Evolutionary conservation across 345 rosid species (phyloP), one percentile per base, ranked within the genome.

Genomic region (Streptanthus diversifolius): DNA sequence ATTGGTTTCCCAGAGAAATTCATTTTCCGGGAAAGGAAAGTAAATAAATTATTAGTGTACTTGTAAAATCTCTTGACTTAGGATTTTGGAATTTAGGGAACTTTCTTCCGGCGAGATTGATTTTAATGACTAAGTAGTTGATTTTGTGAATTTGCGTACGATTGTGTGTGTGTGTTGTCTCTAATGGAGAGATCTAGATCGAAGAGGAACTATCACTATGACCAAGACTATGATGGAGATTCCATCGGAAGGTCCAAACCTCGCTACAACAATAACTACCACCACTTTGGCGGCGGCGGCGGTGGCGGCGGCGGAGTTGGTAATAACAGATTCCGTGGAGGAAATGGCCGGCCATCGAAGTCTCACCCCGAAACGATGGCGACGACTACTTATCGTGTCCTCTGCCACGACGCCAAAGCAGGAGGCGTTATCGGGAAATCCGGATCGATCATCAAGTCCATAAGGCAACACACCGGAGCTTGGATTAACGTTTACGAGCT

Each of bases 401-500:
- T 95, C 48, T 95, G 99, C 67, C 97, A 83, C 64, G 99, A 92
- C 41, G 76, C 86, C 77, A 92, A 90, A 81, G 97, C 91, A n/a
- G 99, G 99, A 0, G 97, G 99, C 10, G 99, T 95, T 3, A 95
- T 95, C 21, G 99, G 99, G 15, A 95, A 95, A 82, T 86, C 98
- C 13, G 99, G 99, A 12, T 80, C 90, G 41, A 90, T 95, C 11
- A 95, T 95, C 76, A 95, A 92, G 86, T 80, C 90, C 21, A 95
- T 95, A 39, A 76, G 98, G 49, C 98, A 88, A 32, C 96, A 88
- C 47, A 92, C 99, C 7, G 99, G 99, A 40, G 99, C 99, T 33
- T 92, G 98, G 96, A 85, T 95, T 80, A 92, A 90, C 80, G 97
- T 95, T 14, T 98, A 91, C 74, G 99, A 95, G 85, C 84, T 95